Evolutionary conservation across 495 filamentous ascomycete species (phyloP).

Genomic region (Xylaria intraflava): DNA sequence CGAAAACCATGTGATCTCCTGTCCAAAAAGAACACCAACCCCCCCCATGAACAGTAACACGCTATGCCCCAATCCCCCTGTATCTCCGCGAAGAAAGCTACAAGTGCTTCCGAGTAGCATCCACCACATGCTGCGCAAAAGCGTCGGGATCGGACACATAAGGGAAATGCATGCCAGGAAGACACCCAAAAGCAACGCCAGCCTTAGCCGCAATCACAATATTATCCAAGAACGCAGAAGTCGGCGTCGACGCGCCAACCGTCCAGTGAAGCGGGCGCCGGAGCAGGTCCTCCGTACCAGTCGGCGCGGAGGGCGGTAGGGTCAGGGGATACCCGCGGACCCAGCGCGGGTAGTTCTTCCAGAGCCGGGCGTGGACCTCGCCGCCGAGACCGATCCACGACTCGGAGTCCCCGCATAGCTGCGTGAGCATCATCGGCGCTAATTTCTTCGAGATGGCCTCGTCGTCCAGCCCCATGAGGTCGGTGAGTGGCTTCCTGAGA

Average conservation of each 20-base stretch:
- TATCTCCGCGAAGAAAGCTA: neutral
- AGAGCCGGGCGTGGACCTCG: slow-evolving; percentile 17
- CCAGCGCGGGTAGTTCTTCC: slow-evolving; percentile 23
- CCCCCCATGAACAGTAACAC: too few relatives aligned
- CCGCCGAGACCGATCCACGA: slow-evolving; percentile 16
- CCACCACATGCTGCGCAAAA: slow-evolving; percentile 18
- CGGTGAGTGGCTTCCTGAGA: neutral
- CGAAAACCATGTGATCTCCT: too few relatives aligned
- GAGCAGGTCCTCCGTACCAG: slow-evolving; percentile 3
- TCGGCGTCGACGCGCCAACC: slow-evolving; percentile 16
- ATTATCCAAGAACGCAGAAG: slow-evolving; percentile 16
- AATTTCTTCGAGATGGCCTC: slow-evolving; percentile 5
- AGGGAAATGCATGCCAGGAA: slow-evolving; percentile 23
- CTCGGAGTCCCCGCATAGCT: slow-evolving; percentile 13
- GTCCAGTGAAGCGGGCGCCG: slow-evolving; percentile 21
- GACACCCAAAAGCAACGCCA: slow-evolving; percentile 14
- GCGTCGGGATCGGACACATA: slow-evolving; percentile 19
- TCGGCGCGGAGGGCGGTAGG: neutral
- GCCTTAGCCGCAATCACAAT: slow-evolving; percentile 12
- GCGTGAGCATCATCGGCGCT: neutral
- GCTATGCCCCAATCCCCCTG: slow-evolving; percentile 33
- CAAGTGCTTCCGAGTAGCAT: slow-evolving; percentile 3
- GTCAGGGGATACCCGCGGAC: slow-evolving; percentile 11
- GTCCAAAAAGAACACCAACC: too few relatives aligned
- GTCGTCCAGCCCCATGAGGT: slow-evolving; percentile 9